phyloP scores from a whole-genome alignment of 495 filamentous ascomycete genomes.

The Bacidia rubella region DNA sequence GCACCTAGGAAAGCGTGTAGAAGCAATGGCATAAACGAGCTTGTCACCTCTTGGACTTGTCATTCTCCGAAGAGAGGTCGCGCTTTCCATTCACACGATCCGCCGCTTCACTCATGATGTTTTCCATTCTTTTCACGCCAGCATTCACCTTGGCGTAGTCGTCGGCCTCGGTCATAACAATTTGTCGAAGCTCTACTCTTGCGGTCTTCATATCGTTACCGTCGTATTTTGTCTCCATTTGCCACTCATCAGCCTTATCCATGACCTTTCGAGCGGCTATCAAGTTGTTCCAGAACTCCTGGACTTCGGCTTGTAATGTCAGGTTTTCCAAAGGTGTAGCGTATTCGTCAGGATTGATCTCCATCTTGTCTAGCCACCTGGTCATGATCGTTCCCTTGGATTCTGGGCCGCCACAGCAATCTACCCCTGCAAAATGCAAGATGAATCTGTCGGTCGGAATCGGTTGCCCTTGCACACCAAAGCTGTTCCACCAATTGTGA shows the following conservation, averaged over 20 bases:
- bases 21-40: too few species aligned
- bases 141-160: background rate
- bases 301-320: background rate
- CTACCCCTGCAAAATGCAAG: constrained; percentile 4
- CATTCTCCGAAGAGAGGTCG: background rate
- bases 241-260: background rate
- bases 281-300: constrained; percentile 4
- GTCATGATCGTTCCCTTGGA: constrained; percentile 1
- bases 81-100: background rate
- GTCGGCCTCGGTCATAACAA: background rate
- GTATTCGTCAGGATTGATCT: constrained; percentile 3
- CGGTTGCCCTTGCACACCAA: constrained; percentile 1
- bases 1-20: too few species aligned
- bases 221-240: background rate
- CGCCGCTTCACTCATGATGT: constrained; percentile 2
- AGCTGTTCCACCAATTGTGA: constrained; percentile 29
- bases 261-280: constrained; percentile 3
- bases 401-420: background rate
- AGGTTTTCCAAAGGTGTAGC: constrained; percentile 1
- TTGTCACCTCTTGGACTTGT: too few species aligned
- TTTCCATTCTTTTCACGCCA: constrained; percentile 3
- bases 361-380: constrained; percentile 8
- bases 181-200: background rate
- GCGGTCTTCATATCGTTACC: constrained; percentile 2
- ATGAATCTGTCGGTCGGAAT: background rate